These are phyloP conservation scores for Boletellus deceptivus DNA, from an alignment of 1,284 basidiomycete species.

Conservation along the genomic window DNA sequence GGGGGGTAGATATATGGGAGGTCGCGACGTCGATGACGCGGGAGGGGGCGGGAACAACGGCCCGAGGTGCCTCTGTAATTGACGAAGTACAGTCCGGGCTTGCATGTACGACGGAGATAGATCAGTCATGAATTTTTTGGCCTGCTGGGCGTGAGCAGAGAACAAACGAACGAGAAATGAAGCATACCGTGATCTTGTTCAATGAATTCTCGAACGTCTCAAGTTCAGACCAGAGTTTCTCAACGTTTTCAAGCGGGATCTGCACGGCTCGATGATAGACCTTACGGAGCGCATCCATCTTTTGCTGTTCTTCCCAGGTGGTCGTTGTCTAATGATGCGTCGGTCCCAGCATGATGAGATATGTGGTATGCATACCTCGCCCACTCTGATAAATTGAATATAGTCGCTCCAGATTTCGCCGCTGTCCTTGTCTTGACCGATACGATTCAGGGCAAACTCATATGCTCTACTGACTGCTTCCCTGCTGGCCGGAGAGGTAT, in stretches of 20 bases:
- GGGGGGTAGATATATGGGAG: constrained; percentile 64
- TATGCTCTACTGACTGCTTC: constrained; percentile 86
- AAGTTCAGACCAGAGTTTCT: constrained; percentile 92
- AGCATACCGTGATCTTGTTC: constrained; percentile 80
- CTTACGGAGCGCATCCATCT: constrained; percentile 90
- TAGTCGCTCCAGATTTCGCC: constrained; percentile 76
- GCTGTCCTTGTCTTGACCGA: constrained; percentile 83
- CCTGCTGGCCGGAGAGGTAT: constrained; percentile 57
- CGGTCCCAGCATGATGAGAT: constrained; percentile 8
- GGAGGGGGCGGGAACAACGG: constrained; percentile 58
- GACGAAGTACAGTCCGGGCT: constrained; percentile 84
- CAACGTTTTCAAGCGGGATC: constrained; percentile 92
- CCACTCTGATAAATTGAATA: constrained; percentile 82
- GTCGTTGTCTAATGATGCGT: constrained; percentile 52
- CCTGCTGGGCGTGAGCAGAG: constrained; percentile 40
- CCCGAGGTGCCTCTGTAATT: constrained; percentile 73
- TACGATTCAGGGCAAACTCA: constrained; percentile 89
- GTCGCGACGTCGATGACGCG: constrained; percentile 38
- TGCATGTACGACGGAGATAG: constrained; percentile 90
- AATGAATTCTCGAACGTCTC: constrained; percentile 91
- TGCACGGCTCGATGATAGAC: constrained; percentile 93
- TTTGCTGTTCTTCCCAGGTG: constrained; percentile 95
- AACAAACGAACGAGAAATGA: neutral
- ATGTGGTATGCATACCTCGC: constrained; percentile 54
- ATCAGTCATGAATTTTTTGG: constrained; percentile 92